Percentiles rank a stretch among this genome's conserved stretches.
phyloP scores from a whole-genome alignment of 805 yeast species.

The Saccharomycopsis schoenii region DNA sequence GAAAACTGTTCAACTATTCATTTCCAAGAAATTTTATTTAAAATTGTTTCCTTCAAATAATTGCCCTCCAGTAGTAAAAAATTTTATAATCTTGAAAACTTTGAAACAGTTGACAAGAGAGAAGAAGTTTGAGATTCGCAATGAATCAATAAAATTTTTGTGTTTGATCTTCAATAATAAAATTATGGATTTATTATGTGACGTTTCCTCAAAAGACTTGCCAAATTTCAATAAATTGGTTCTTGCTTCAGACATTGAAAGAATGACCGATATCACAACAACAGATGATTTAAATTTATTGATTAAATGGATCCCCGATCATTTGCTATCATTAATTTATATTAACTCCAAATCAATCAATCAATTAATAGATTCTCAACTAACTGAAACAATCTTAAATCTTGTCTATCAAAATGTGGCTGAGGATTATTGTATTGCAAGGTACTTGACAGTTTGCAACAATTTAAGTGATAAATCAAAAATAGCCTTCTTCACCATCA shows the following conservation, averaged over 20 bases:
- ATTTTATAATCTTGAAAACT: slow-evolving; percentile 37
- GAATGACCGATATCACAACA: not conserved
- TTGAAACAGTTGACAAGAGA: slow-evolving; percentile 63
- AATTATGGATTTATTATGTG: slow-evolving; percentile 20
- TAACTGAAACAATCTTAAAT: slow-evolving; percentile 57
- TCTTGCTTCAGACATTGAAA: not conserved
- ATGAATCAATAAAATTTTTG: slow-evolving; percentile 42
- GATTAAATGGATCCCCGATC: slow-evolving; percentile 51
- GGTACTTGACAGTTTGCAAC: slow-evolving; percentile 41
- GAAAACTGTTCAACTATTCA: slow-evolving; percentile 39
- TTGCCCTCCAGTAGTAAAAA: slow-evolving; percentile 15
- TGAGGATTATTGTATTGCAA: slow-evolving; percentile 25
- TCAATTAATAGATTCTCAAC: slow-evolving; percentile 47
- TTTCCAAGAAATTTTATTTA: slow-evolving; percentile 36
- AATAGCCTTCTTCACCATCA: slow-evolving; percentile 58
- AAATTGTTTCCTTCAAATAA: slow-evolving; percentile 19
- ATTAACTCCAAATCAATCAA: slow-evolving; percentile 64
- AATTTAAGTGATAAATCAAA: slow-evolving; percentile 47
- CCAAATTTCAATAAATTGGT: not conserved
- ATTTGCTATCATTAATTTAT: slow-evolving; percentile 54
- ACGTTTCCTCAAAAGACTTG: not conserved
- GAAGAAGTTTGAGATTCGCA: slow-evolving; percentile 54
- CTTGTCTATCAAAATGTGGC: slow-evolving; percentile 32
- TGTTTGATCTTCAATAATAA: slow-evolving; percentile 42
- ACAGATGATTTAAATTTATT: slow-evolving; percentile 21